A percentile compares a stretch with the other conserved stretches of the same genome.
Evolutionary conservation across 257 asterid genomes (phyloP).

Genomic region (Plectranthus barbatus): DNA sequence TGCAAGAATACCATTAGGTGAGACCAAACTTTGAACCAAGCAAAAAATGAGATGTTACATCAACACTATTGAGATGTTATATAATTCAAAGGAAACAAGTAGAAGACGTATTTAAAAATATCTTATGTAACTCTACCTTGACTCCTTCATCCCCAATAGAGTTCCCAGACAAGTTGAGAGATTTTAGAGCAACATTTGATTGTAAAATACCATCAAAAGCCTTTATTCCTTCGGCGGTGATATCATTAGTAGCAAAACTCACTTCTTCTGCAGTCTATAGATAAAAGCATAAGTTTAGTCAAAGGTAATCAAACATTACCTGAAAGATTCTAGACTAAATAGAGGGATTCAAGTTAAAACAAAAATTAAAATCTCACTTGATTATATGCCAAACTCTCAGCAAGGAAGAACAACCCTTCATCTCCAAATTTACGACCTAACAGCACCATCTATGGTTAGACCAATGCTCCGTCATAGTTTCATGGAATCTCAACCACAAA

Average conservation of each 20-base stretch:
- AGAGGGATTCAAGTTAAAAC: neutral
- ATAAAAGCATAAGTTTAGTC: slow-evolving; percentile 5
- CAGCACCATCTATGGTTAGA: slow-evolving; percentile 31
- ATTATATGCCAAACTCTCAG: slow-evolving; percentile 93
- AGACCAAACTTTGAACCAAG: slow-evolving; percentile 11
- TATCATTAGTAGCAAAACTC: slow-evolving; percentile 82
- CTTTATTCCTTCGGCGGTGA: slow-evolving; percentile 87
- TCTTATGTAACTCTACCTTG: slow-evolving; percentile 44
- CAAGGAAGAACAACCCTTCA: slow-evolving; percentile 83
- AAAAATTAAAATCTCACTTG: slow-evolving; percentile 37
- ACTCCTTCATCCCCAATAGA: slow-evolving; percentile 94
- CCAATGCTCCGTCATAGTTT: slow-evolving; percentile 13
- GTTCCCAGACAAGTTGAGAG: slow-evolving; percentile 93
- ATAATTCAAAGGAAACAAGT: neutral
- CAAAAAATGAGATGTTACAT: neutral
- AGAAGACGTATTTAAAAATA: slow-evolving; percentile 13
- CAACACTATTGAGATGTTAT: neutral
- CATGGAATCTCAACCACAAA: neutral
- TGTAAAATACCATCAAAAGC: slow-evolving; percentile 93
- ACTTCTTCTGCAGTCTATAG: slow-evolving; percentile 93
- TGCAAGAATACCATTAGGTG: slow-evolving; percentile 21
- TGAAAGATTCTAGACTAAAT: slow-evolving; percentile 3
- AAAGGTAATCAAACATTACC: slow-evolving; percentile 4
- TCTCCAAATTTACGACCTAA: slow-evolving; percentile 87
- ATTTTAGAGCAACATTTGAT: slow-evolving; percentile 64